Conservation (phyloP, 2,329 filamentous ascomycete species). For the Colletotrichum lentis region DNA sequence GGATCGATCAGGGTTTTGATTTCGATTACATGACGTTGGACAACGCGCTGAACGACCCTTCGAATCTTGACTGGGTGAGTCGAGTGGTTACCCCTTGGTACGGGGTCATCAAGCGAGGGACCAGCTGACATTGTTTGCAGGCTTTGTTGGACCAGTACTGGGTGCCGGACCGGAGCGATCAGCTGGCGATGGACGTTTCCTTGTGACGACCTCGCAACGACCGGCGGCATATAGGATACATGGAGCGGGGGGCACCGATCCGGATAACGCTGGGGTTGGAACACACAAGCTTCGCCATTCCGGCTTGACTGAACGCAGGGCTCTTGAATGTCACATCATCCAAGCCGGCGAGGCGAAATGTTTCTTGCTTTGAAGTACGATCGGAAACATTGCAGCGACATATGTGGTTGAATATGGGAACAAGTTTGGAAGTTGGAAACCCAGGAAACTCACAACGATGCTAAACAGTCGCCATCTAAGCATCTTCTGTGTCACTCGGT, state of each 20-base stretch:
- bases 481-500: not conserved
- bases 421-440: not conserved
- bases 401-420: no score
- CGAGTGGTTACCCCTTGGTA: not conserved
- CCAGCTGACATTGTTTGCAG: conserved; percentile 34
- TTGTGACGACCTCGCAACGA: not conserved
- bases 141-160: conserved; percentile 45
- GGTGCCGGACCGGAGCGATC: conserved; percentile 16
- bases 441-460: not conserved
- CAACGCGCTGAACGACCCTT: conserved; percentile 47
- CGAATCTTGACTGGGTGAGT: conserved; percentile 54
- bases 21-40: conserved; percentile 50
- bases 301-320: not conserved
- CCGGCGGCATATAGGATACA: not conserved
- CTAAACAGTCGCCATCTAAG: not conserved
- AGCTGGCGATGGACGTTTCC: conserved; percentile 11
- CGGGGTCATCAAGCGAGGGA: not conserved
- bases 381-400: no score
- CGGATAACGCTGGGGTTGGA: no score
- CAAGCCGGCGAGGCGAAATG: not conserved
- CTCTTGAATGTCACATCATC: not conserved
- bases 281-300: not conserved
- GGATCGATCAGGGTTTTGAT: conserved; percentile 42
- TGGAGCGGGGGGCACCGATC: no score
- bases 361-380: no score